Evolutionary conservation across 441 rosid genomes (phyloP).

Genomic region (Rhodomyrtus psidioides): DNA sequence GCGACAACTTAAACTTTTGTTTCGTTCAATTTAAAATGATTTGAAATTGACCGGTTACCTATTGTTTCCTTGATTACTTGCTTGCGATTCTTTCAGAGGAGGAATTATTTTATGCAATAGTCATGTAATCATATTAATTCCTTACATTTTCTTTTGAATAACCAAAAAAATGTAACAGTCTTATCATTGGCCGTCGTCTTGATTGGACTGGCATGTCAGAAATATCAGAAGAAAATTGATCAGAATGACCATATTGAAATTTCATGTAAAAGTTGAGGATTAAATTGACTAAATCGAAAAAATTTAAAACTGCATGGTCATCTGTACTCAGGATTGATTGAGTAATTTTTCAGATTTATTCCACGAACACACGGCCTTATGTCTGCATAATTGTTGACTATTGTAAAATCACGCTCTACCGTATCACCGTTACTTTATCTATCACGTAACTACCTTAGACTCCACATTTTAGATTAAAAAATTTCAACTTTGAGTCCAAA

Average conservation of each 20-base stretch:
- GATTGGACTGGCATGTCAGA: too few relatives aligned
- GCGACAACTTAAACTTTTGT: not conserved
- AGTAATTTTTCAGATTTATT: not conserved
- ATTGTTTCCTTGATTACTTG: not conserved
- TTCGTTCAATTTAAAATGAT: not conserved
- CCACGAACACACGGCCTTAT: fast-evolving
- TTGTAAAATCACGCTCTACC: too few relatives aligned
- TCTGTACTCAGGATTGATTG: not conserved
- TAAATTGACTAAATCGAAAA: too few relatives aligned
- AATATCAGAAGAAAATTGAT: too few relatives aligned
- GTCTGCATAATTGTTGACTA: not conserved
- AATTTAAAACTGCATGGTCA: fast-evolving
- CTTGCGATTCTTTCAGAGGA: not conserved
- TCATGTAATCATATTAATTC: not conserved
- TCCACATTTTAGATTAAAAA: not conserved
- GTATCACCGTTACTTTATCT: not conserved
- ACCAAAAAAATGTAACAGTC: not conserved
- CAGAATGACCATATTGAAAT: too few relatives aligned
- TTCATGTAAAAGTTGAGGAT: too few relatives aligned
- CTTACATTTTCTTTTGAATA: not conserved
- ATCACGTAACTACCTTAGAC: fast-evolving
- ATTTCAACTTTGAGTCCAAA: not conserved
- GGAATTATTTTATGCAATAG: not conserved
- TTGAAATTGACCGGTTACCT: not conserved
- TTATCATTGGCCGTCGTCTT: too few relatives aligned